These are phyloP conservation scores for Pseudogymnoascus sp. DNA, from an alignment of 2,329 filamentous ascomycete genomes.

Conservation along the genomic window DNA sequence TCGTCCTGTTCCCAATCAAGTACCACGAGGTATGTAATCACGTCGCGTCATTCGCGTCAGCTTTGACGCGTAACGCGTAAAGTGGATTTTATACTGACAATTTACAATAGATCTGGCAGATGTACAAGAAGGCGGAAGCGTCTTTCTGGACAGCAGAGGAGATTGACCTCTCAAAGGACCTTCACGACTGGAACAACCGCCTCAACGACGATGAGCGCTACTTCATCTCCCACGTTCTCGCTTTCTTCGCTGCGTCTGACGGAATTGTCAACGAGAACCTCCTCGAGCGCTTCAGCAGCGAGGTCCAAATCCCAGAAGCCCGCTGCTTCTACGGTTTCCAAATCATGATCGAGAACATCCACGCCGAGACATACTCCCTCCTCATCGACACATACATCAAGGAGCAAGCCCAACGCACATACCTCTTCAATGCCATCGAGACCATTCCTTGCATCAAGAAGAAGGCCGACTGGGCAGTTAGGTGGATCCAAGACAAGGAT, in stretches of 20 bases:
- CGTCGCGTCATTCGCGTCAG: constrained; percentile 30
- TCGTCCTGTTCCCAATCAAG: constrained; percentile 98
- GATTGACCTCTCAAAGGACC: constrained; percentile 97
- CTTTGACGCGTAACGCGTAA: constrained; percentile 55
- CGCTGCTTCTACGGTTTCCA: constrained; percentile 99
- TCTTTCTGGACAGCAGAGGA: constrained; percentile 99
- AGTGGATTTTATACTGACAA: constrained; percentile 43
- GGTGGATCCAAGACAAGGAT: constrained; percentile 89
- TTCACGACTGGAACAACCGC: constrained; percentile 98
- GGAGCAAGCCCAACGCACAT: constrained; percentile 85
- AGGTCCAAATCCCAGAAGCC: constrained; percentile 95
- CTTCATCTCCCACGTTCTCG: constrained; percentile 97
- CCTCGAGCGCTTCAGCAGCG: constrained; percentile 91
- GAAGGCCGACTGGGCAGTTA: constrained; percentile 97
- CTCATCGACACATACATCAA: constrained; percentile 99
- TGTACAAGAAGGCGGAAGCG: constrained; percentile 99
- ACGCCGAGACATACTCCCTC: constrained; percentile 98
- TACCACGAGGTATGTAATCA: constrained; percentile 82
- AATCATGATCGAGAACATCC: constrained; percentile 99
- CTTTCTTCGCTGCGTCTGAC: constrained; percentile 97
- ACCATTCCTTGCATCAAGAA: constrained; percentile 97
- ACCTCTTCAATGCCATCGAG: constrained; percentile 98
- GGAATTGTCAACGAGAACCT: constrained; percentile 99
- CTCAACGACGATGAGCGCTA: constrained; percentile 95
- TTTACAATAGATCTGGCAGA: constrained; percentile 82